Conservation (phyloP, 2,329 filamentous ascomycete genomes). For the Neonectria sp. region DNA sequence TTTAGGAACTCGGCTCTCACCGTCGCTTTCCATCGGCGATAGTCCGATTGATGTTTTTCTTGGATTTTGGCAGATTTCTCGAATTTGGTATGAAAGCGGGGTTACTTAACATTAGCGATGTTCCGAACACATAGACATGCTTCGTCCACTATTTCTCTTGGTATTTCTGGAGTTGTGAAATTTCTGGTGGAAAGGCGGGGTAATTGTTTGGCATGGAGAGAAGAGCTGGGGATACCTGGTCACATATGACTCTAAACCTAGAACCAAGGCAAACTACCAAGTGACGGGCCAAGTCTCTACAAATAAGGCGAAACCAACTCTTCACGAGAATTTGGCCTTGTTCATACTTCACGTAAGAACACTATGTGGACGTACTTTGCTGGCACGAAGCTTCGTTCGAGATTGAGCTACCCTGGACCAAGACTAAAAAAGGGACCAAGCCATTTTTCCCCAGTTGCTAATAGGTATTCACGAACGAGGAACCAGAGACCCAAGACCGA, state of each 20-base stretch:
- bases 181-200: slow-evolving; percentile 12
- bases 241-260: background rate
- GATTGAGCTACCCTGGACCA: background rate
- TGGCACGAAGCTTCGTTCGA: background rate
- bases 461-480: background rate
- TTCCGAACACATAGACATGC: too few species aligned
- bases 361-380: background rate
- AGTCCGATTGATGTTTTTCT: slow-evolving; percentile 6
- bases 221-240: background rate
- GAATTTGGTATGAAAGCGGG: slow-evolving; percentile 4
- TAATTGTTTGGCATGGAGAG: background rate
- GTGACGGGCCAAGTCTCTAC: background rate
- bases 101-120: background rate
- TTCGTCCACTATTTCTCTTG: slow-evolving; percentile 10
- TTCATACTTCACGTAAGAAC: too few species aligned
- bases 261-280: background rate
- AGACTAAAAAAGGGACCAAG: background rate
- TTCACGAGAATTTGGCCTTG: background rate
- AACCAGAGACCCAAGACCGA: too few species aligned
- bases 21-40: slow-evolving; percentile 11
- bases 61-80: background rate
- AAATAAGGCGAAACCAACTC: background rate
- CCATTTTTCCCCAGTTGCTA: background rate
- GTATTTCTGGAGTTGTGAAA: slow-evolving; percentile 14
- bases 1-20: slow-evolving; percentile 4